phyloP scores from a whole-genome alignment of 1,139 yeast genomes.

The Kodamaea ohmeri region DNA sequence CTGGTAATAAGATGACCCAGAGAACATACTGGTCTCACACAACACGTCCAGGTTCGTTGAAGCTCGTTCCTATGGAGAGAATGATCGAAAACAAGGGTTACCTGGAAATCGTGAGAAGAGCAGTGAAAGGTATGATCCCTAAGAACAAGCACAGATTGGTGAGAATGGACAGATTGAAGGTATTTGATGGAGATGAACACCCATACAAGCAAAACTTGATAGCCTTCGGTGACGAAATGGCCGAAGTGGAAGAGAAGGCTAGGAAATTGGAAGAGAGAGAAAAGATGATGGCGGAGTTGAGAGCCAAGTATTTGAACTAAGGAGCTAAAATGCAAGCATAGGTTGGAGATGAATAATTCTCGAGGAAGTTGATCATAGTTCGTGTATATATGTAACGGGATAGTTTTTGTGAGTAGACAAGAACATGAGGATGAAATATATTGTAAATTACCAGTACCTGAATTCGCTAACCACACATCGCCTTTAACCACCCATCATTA shows the following conservation, averaged over 20 bases:
- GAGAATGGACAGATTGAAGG: conserved; percentile 80
- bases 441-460: too few species aligned
- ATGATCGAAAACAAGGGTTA: conserved; percentile 79
- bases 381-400: too few species aligned
- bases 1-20: conserved; percentile 81
- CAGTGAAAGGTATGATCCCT: conserved; percentile 96
- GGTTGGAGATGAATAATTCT: too few species aligned
- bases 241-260: conserved; percentile 44
- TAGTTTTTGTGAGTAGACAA: too few species aligned
- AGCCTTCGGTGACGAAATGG: conserved; percentile 82
- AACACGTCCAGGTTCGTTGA: conserved; percentile 85
- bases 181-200: conserved; percentile 83
- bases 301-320: conserved; percentile 31
- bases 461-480: too few species aligned
- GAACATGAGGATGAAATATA: too few species aligned
- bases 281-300: conserved; percentile 31
- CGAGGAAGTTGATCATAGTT: too few species aligned
- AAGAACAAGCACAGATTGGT: conserved; percentile 78
- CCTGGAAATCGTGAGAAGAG: conserved; percentile 75
- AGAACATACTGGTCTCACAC: conserved; percentile 92
- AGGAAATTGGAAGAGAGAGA: conserved; percentile 40
- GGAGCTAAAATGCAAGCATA: too few species aligned
- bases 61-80: conserved; percentile 77
- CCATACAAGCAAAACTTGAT: conserved; percentile 81
- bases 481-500: too few species aligned